These are phyloP conservation scores for Fraxinus paxiana DNA, from an alignment of 305 asterid genomes.

Conservation along the genomic window DNA sequence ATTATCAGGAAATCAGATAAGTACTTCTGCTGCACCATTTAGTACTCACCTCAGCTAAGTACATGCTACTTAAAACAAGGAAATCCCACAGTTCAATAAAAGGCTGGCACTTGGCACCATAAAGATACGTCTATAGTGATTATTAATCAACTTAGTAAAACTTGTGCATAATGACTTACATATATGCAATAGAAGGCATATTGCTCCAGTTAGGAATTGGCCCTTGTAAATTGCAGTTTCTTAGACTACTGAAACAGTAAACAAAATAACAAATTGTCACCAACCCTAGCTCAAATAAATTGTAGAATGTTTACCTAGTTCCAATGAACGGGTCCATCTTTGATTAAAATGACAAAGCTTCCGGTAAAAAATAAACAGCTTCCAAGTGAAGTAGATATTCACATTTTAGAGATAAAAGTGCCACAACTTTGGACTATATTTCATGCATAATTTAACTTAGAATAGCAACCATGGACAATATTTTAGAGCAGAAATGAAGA, in stretches of 20 bases:
- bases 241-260: slow-evolving; percentile 71
- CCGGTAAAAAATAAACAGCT: slow-evolving; percentile 3
- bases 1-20: background rate
- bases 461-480: background rate
- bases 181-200: slow-evolving; percentile 56
- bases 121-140: background rate
- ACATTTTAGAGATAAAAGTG: background rate
- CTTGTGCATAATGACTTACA: slow-evolving; percentile 48
- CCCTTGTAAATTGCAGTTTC: slow-evolving; percentile 92
- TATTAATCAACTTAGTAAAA: background rate
- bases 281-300: slow-evolving; percentile 8
- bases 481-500: slow-evolving; percentile 14
- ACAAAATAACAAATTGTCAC: slow-evolving; percentile 13
- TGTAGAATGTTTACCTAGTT: background rate
- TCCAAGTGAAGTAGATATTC: background rate
- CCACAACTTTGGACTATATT: background rate
- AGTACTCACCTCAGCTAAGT: background rate
- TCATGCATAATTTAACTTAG: background rate
- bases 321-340: background rate
- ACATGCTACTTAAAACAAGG: background rate
- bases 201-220: slow-evolving; percentile 76
- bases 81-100: background rate
- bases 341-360: slow-evolving; percentile 4
- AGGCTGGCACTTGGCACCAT: background rate
- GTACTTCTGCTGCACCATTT: background rate